Base-by-base conservation (phyloP, 345 rosid genomes). In the Syzygium jambos region DNA sequence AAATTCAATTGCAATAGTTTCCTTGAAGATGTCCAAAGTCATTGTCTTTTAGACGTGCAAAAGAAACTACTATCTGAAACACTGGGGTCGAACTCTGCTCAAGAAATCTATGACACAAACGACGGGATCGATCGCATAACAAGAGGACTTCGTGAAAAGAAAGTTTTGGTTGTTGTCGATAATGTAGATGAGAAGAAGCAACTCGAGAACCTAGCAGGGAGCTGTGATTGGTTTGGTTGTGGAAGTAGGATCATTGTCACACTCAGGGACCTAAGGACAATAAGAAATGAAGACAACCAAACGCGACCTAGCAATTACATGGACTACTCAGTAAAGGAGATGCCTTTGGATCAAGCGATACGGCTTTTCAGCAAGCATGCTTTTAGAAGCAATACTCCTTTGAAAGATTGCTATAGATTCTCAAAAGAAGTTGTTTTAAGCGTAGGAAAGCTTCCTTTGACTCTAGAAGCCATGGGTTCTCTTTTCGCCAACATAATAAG, bases 401-500 rank as follows among this genome's bases (percentile, higher is more conserved):
- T 2, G 2, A 3, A 63, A n/a, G 38, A n/a, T 63, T 63, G 73
- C 19, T n/a, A n/a, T 16, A n/a, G n/a, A 0, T 63, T 63, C 38
- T n/a, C 73, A 14, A 0, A 14, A 14, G 38, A 63, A 63, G 4
- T 63, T 5, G 10, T 63, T n/a, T 63, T 19, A 63, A 13, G 21
- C 9, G 34, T 63, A 14, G 73, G 73, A n/a, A 63, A 0, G 73
- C 73, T 63, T 14, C 73, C 73, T n/a, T 63, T 63, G 73, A 63
- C 73, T 13, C 7, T 63, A 5, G 38, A 14, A n/a, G 38, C 14
- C 1, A 38, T n/a, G 73, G 73, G 73, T 63, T 63, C 73, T 63
- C 73, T n/a, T 63, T 63, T 63, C 0, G 38, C 38, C 38, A 13
- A 6, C 38, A n/a, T 0, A 0, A 1, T 1, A 1, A n/a, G 19